A percentile compares a stretch with the other conserved stretches of the same genome.
Conservation (phyloP, 208 protist species). For the Trypanosoma brucei region DNA sequence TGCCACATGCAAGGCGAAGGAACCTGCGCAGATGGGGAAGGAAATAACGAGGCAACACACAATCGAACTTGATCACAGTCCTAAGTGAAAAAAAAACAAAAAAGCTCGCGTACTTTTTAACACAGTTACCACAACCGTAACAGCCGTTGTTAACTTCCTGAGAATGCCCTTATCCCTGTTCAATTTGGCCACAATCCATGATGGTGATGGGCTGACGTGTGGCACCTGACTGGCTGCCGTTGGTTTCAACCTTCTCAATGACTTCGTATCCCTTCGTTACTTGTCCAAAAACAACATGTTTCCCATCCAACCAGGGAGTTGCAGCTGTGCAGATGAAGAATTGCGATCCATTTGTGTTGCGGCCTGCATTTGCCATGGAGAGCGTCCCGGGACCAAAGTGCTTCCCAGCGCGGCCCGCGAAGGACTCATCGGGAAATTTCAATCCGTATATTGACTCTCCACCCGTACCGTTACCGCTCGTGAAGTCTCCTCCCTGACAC, state of each 20-base stretch:
- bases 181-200: conserved; percentile 73
- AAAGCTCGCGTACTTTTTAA: too few relatives aligned
- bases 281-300: conserved; percentile 95
- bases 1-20: too few relatives aligned
- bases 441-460: conserved; percentile 91
- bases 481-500: conserved; percentile 96
- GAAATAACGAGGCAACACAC: too few relatives aligned
- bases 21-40: too few relatives aligned
- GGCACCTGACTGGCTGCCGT: conserved; percentile 65
- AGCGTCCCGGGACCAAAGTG: conserved; percentile 71
- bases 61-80: too few relatives aligned
- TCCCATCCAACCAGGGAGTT: conserved; percentile 85
- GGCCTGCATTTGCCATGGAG: conserved; percentile 75
- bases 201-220: conserved; percentile 67
- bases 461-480: conserved; percentile 87
- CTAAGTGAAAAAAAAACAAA: too few relatives aligned
- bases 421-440: conserved; percentile 93
- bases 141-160: too few relatives aligned
- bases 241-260: conserved; percentile 67
- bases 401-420: conserved; percentile 69
- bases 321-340: conserved; percentile 73
- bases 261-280: conserved; percentile 85
- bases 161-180: conserved; percentile 1
- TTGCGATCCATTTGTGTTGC: conserved; percentile 79
- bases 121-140: too few relatives aligned